Percentiles rank a stretch among this genome's conserved stretches.
phyloP scores from a whole-genome alignment of 768 basidiomycete genomes.

The Amylocystis lapponica region DNA sequence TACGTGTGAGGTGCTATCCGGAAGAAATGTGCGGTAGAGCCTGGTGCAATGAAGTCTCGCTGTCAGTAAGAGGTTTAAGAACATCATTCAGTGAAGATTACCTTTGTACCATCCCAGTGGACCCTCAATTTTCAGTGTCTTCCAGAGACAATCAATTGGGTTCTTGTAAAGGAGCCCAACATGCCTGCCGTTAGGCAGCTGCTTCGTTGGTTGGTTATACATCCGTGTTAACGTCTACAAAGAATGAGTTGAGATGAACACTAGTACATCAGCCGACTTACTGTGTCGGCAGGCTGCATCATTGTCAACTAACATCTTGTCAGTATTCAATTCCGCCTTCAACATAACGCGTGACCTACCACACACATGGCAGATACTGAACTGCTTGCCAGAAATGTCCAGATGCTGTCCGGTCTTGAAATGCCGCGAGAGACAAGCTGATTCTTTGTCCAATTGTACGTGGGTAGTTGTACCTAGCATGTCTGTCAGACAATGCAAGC shows the following conservation, averaged over 20 bases:
- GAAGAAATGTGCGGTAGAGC: slow-evolving; percentile 90
- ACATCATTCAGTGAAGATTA: slow-evolving; percentile 11
- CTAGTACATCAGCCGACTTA: slow-evolving; percentile 29
- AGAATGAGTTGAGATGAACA: not conserved
- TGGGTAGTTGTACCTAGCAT: slow-evolving; percentile 85
- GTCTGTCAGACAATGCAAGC: not conserved
- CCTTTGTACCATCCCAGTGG: slow-evolving; percentile 96
- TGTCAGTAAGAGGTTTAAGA: not conserved
- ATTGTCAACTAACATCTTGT: slow-evolving; percentile 55
- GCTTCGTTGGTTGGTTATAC: slow-evolving; percentile 89
- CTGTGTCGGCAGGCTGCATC: slow-evolving; percentile 95
- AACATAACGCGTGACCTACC: slow-evolving; percentile 40
- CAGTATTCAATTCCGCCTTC: not conserved
- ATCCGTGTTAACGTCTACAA: slow-evolving; percentile 79
- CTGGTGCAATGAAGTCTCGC: slow-evolving; percentile 33
- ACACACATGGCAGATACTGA: slow-evolving; percentile 89
- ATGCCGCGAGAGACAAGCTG: slow-evolving; percentile 65
- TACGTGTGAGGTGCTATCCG: slow-evolving; percentile 91
- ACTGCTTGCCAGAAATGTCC: slow-evolving; percentile 86
- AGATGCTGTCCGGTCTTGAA: slow-evolving; percentile 69
- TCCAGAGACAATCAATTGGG: slow-evolving; percentile 95
- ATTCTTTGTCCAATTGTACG: slow-evolving; percentile 90
- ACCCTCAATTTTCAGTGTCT: slow-evolving; percentile 89
- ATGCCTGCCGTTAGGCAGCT: slow-evolving; percentile 61
- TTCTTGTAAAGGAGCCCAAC: slow-evolving; percentile 82